A percentile compares a stretch with the other conserved stretches of the same genome.
Evolutionary conservation across 2,329 filamentous ascomycete genomes (phyloP).

Genomic region (Zarea fungicola): DNA sequence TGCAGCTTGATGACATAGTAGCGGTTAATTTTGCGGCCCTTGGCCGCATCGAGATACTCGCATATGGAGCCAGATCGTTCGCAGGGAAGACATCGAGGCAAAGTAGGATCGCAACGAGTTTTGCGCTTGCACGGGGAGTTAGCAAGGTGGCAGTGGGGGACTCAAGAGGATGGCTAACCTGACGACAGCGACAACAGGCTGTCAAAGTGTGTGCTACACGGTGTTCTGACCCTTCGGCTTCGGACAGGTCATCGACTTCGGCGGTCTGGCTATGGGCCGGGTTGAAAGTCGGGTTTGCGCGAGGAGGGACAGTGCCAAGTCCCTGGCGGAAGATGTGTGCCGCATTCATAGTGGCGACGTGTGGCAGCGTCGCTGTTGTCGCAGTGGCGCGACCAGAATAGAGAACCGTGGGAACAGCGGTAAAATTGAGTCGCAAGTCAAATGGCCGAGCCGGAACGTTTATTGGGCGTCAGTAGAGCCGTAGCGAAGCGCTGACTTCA

Average conservation of each 20-base stretch:
- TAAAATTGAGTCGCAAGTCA: not conserved
- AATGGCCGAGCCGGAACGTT: not conserved
- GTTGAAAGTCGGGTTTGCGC: constrained; percentile 29
- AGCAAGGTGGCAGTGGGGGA: not conserved
- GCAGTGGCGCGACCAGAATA: not conserved
- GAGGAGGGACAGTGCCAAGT: constrained; percentile 40
- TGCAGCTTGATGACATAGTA: constrained; percentile 91
- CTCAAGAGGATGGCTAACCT: constrained; percentile 46
- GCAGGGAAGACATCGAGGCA: constrained; percentile 88
- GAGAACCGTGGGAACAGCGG: too few relatives aligned
- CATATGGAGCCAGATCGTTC: constrained; percentile 86
- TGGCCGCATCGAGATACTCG: constrained; percentile 91
- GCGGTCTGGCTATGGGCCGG: constrained; percentile 26
- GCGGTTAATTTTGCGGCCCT: constrained; percentile 78
- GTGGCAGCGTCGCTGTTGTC: not conserved
- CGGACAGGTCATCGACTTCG: constrained; percentile 37
- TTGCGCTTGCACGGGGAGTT: constrained; percentile 60
- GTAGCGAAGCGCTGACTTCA: too few relatives aligned
- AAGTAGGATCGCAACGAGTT: constrained; percentile 87
- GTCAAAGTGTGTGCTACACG: constrained; percentile 75
- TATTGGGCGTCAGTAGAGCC: too few relatives aligned
- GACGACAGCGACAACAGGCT: constrained; percentile 73
- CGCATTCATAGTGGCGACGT: constrained; percentile 45
- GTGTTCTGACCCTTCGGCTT: constrained; percentile 47
- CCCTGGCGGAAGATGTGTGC: constrained; percentile 56